phyloP scores from a whole-genome alignment of 805 yeast species.

The Yamadazyma akitaensis region DNA sequence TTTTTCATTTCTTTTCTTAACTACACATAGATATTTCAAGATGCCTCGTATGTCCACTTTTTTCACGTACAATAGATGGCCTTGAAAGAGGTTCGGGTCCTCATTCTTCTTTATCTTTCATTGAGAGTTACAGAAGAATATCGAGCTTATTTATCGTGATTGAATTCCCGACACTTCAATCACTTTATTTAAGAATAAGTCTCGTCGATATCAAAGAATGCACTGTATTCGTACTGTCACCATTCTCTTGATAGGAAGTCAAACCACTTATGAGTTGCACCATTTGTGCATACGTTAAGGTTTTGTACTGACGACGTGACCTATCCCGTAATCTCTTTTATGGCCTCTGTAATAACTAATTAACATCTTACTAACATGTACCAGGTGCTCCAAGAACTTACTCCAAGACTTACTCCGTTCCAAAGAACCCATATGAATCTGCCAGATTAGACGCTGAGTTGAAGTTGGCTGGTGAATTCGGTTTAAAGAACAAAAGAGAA shows the following conservation, averaged over 20 bases:
- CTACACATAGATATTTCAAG: slow-evolving; percentile 20
- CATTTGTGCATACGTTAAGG: neutral
- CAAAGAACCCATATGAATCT: slow-evolving; percentile 99
- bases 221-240: neutral
- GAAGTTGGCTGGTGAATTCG: slow-evolving; percentile 99
- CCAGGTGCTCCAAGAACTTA: slow-evolving; percentile 97
- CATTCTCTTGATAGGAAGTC: neutral
- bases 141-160: slow-evolving; percentile 40
- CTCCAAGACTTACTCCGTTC: slow-evolving; percentile 99
- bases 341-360: slow-evolving; percentile 3
- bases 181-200: slow-evolving; percentile 30
- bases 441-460: slow-evolving; percentile 99
- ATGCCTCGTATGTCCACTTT: slow-evolving; percentile 61
- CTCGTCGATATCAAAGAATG: slow-evolving; percentile 6
- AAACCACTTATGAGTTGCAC: too few relatives aligned
- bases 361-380: slow-evolving; percentile 19
- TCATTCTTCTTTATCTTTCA: slow-evolving; percentile 27
- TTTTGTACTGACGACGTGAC: neutral
- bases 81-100: slow-evolving; percentile 69
- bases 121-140: neutral
- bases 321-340: slow-evolving; percentile 1
- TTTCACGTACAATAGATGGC: neutral
- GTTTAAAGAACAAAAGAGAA: slow-evolving; percentile 99
- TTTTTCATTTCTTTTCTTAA: slow-evolving; percentile 12
- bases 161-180: slow-evolving; percentile 90